Evolutionary conservation across 768 basidiomycete species (phyloP), one percentile per base, ranked within the genome.

Genomic region (Tricholoma furcatifolium): DNA sequence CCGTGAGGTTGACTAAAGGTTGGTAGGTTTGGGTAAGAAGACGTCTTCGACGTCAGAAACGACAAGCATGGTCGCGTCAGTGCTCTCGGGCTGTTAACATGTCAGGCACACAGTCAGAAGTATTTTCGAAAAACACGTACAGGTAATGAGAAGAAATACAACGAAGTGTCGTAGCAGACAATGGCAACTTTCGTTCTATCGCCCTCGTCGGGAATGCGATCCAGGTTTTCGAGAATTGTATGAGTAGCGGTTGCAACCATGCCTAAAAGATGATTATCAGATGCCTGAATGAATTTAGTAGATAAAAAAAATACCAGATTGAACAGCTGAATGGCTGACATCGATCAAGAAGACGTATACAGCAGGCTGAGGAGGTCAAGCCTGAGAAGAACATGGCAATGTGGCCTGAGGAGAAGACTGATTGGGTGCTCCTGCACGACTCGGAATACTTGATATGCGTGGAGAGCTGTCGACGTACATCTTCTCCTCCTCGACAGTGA

Each of bases 241-340:
- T 96, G 85, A 6, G 94, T 97, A 17, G 97, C 97, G 54, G 95
- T 98, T 12, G 97, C 97, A 43, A 98, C 92, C 96, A 99, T 98
- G 41, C 95, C 94, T 89, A 54, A 39, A 40, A 8, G 17, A 18
- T n/a, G n/a, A 31, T 30, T 36, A 3, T 59, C 38, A 53, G 39
- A n/a, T n/a, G 36, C 18, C 49, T 20, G 46, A 34, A 11, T 18
- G 11, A 35, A 21, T 12, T 12, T 27, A 30, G n/a, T 9, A 14
- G 18, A 27, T 9, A 17, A 24, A 18, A 20, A 9, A 27, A 32
- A 11, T 79, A 89, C 90, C 91, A 40, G 91, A 91, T 71, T 93
- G 89, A 40, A 99, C 81, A 27, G 96, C 95, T 34, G 84, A 69
- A 64, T 96, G 91, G 65, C 92, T 93, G 59, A 98, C 94, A 65